phyloP scores from a whole-genome alignment of 1,284 basidiomycete species.

The Inonotus obliquus region DNA sequence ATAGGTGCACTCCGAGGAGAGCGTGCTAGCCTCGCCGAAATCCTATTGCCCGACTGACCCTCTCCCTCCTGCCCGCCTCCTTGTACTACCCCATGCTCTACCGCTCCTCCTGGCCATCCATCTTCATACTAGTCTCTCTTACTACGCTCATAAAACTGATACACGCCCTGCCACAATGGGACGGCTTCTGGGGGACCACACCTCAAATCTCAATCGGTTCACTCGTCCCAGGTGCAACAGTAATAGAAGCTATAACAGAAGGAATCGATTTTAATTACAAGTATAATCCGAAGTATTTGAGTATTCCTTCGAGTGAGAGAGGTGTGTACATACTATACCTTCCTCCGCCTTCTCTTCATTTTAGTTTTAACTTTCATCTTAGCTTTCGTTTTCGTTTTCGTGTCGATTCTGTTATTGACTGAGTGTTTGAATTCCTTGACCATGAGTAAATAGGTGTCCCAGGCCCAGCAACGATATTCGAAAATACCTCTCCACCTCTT shows the following conservation, averaged over 20 bases:
- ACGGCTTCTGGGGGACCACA: slow-evolving; percentile 29
- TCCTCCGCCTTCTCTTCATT: neutral
- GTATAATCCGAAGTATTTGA: slow-evolving; percentile 35
- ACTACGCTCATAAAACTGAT: neutral
- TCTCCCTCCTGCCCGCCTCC: neutral
- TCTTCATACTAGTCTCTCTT: neutral
- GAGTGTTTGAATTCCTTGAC: no score
- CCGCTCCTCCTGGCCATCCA: neutral
- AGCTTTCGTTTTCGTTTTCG: no score
- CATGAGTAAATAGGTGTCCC: slow-evolving; percentile 23
- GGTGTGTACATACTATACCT: neutral
- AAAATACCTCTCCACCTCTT: slow-evolving; percentile 33
- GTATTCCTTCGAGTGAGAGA: slow-evolving; percentile 23
- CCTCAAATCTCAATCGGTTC: slow-evolving; percentile 39
- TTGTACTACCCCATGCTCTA: neutral
- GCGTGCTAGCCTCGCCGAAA: no score
- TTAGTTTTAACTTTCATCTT: neutral
- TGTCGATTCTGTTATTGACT: no score
- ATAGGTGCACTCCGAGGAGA: neutral
- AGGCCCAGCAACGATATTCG: slow-evolving; percentile 30
- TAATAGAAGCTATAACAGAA: slow-evolving; percentile 42
- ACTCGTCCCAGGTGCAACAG: slow-evolving; percentile 44
- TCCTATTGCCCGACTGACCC: neutral
- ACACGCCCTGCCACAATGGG: slow-evolving; percentile 42
- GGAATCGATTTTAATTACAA: slow-evolving; percentile 6